Conservation (phyloP, 2,329 filamentous ascomycete species). For the Ophiostoma populinum region DNA sequence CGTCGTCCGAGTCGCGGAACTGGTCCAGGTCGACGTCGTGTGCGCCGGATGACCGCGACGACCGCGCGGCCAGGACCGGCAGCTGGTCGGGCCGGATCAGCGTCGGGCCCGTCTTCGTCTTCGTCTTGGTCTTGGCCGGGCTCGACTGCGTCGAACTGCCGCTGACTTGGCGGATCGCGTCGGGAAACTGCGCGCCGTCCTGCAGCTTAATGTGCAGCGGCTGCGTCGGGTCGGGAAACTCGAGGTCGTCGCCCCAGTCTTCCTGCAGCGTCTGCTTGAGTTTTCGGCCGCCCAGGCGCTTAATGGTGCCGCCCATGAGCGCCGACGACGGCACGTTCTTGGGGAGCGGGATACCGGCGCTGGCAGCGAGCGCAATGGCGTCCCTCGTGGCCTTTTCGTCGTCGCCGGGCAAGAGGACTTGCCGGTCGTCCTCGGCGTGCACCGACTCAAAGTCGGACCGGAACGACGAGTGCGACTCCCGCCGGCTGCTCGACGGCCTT, state of each 20-base stretch:
- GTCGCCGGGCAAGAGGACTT: slow-evolving; percentile 68
- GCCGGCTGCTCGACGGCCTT: slow-evolving; percentile 39
- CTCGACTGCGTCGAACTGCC: slow-evolving; percentile 35
- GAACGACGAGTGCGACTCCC: slow-evolving; percentile 69
- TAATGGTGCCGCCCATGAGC: slow-evolving; percentile 81
- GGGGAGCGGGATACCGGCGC: slow-evolving; percentile 82
- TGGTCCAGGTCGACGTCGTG: slow-evolving; percentile 43
- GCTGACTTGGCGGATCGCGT: slow-evolving; percentile 50
- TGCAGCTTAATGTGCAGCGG: slow-evolving; percentile 47
- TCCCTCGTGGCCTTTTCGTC: slow-evolving; percentile 71
- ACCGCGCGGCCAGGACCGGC: slow-evolving; percentile 19
- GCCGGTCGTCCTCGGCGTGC: slow-evolving; percentile 70
- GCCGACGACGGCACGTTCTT: slow-evolving; percentile 75
- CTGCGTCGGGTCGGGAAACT: slow-evolving; percentile 42
- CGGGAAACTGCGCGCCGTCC: slow-evolving; percentile 45
- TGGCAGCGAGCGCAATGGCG: slow-evolving; percentile 73
- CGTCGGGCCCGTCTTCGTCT: slow-evolving; percentile 12
- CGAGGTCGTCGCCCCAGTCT: slow-evolving; percentile 68
- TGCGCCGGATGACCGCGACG: slow-evolving; percentile 22
- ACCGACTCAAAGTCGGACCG: slow-evolving; percentile 67
- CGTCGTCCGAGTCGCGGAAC: slow-evolving; percentile 43
- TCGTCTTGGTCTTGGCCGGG: slow-evolving; percentile 20
- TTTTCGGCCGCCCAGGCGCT: slow-evolving; percentile 63
- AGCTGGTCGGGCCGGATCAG: slow-evolving; percentile 18
- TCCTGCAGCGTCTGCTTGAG: slow-evolving; percentile 57